A percentile compares a stretch with the other conserved stretches of the same genome.
Evolutionary conservation across 306 rosid species (phyloP).

Genomic region (Carpinus viminea): DNA sequence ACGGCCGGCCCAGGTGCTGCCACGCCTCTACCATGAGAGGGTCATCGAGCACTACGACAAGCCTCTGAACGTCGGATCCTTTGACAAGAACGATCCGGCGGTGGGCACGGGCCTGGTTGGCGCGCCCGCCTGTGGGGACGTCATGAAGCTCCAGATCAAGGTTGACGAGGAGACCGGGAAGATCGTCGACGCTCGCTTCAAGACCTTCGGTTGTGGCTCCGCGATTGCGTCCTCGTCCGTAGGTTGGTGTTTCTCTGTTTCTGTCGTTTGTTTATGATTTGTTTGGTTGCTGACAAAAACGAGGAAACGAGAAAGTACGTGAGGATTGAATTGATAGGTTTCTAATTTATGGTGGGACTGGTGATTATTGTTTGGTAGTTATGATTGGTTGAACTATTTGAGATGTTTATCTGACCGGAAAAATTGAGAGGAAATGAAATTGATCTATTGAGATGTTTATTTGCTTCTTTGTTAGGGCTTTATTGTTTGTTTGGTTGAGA

Average conservation of each 20-base stretch:
- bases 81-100: constrained; percentile 73
- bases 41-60: constrained; percentile 88
- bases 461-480: not conserved
- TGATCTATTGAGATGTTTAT: not conserved
- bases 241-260: constrained; percentile 42
- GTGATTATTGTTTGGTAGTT: too few species aligned
- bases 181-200: constrained; percentile 83
- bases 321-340: not conserved
- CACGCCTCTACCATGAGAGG: constrained; percentile 74
- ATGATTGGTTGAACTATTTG: not conserved
- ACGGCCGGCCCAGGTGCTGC: constrained; percentile 40
- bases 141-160: constrained; percentile 93
- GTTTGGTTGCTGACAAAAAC: not conserved
- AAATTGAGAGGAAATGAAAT: not conserved
- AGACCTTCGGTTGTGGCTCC: constrained; percentile 92
- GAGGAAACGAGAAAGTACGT: not conserved
- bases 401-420: not conserved
- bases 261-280: not conserved
- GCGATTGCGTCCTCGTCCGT: constrained; percentile 93
- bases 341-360: too few species aligned
- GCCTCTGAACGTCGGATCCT: constrained; percentile 82
- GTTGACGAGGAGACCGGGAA: constrained; percentile 74
- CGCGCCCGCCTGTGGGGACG: constrained; percentile 91
- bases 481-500: not conserved
- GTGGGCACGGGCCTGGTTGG: constrained; percentile 92